phyloP scores from a whole-genome alignment of 345 rosid genomes.

The Eucalyptus marginata region DNA sequence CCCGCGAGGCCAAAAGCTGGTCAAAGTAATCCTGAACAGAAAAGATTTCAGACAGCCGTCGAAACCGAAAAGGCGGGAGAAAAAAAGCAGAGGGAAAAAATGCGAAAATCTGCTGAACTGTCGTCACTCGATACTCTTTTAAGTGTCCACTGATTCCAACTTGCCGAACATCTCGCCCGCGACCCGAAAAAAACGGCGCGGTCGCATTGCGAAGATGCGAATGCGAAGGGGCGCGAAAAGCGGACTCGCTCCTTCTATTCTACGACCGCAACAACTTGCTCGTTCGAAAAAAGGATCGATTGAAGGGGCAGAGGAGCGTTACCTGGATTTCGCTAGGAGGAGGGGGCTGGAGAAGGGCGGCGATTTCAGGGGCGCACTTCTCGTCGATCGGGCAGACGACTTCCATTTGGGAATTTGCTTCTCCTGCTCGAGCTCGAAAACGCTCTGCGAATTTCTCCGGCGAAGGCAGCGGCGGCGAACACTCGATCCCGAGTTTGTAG shows the following conservation, averaged over 20 bases:
- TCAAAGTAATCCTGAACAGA: conserved; percentile 66
- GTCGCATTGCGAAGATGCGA: no score
- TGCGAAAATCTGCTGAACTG: background rate
- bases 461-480: background rate
- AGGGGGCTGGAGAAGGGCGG: conserved; percentile 57
- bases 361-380: conserved; percentile 28
- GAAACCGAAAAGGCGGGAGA: background rate
- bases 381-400: conserved; percentile 21
- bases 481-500: background rate
- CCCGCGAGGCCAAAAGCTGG: conserved; percentile 31
- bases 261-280: fast-evolving
- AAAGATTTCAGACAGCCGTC: background rate
- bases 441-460: background rate
- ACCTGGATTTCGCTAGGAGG: conserved; percentile 51
- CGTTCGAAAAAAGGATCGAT: fast-evolving
- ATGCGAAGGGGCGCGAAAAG: background rate
- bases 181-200: no score
- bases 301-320: background rate
- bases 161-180: no score
- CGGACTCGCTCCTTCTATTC: background rate
- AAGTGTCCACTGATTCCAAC: no score
- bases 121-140: background rate
- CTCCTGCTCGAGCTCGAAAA: background rate
- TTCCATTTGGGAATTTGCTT: conserved; percentile 18
- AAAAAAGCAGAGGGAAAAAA: background rate